These are phyloP conservation scores for Halophytophthora batemanensis DNA, from an alignment of 352 stramenopile genomes.

Conservation along the genomic window DNA sequence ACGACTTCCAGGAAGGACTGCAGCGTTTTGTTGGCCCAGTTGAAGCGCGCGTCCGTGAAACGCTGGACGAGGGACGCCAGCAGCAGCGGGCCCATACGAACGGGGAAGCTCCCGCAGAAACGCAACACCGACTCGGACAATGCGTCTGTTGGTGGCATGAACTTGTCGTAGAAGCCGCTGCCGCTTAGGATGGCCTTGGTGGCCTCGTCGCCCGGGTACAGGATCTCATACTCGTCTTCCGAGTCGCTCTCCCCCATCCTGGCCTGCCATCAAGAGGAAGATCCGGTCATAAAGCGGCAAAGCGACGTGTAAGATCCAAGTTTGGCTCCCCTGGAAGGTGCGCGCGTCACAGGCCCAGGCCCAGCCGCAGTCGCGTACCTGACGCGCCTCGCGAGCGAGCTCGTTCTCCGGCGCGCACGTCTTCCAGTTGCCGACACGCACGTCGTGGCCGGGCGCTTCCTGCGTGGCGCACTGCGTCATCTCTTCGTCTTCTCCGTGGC, in stretches of 20 bases:
- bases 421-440: background rate
- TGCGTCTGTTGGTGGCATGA: slow-evolving; percentile 46
- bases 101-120: slow-evolving; percentile 60
- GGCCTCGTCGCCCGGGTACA: slow-evolving; percentile 42
- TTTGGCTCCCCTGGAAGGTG: no score
- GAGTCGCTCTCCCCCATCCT: slow-evolving; percentile 18
- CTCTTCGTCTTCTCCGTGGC: background rate
- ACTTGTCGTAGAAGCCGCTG: slow-evolving; percentile 53
- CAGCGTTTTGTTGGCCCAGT: slow-evolving; percentile 81
- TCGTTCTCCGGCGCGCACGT: background rate
- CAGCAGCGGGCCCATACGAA: slow-evolving; percentile 51
- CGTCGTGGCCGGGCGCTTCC: background rate
- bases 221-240: slow-evolving; percentile 59
- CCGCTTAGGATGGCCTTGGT: slow-evolving; percentile 42
- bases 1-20: slow-evolving; percentile 80
- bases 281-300: background rate
- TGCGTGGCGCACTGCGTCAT: background rate
- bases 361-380: background rate
- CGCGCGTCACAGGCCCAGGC: background rate
- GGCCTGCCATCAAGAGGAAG: background rate
- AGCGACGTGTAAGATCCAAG: background rate
- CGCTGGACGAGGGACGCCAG: slow-evolving; percentile 46
- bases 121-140: slow-evolving; percentile 52
- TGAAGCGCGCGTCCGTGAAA: slow-evolving; percentile 74
- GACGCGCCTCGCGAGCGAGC: no score